Conservation (phyloP, 257 asterid genomes). For the Ocimum tenuiflorum region DNA sequence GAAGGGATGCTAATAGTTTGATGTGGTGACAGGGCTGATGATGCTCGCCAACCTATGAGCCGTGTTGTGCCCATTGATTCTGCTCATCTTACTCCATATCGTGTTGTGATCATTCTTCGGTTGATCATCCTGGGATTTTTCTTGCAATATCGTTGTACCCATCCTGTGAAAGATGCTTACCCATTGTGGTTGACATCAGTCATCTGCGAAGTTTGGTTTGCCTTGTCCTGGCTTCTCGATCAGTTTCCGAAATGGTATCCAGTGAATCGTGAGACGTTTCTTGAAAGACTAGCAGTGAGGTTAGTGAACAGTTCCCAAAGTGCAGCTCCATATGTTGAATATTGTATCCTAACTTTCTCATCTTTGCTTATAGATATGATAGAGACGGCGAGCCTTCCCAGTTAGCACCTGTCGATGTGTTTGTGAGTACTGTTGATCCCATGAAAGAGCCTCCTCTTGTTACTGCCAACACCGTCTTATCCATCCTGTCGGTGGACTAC, state of each 20-base stretch:
- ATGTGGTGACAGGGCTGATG: no score
- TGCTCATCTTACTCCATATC: no score
- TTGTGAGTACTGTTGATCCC: slow-evolving; percentile 96
- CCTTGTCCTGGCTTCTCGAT: slow-evolving; percentile 90
- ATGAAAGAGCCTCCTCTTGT: slow-evolving; percentile 93
- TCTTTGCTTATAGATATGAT: slow-evolving; percentile 51
- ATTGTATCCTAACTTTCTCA: no score
- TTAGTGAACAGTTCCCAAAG: neutral
- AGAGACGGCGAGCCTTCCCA: slow-evolving; percentile 91
- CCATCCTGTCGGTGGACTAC: slow-evolving; percentile 90
- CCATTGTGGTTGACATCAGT: slow-evolving; percentile 89
- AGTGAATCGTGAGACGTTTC: slow-evolving; percentile 76
- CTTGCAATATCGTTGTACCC: slow-evolving; percentile 9
- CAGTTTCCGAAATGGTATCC: slow-evolving; percentile 95
- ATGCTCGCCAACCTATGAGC: slow-evolving; percentile 23
- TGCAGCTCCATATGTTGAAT: no score
- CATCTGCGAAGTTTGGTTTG: slow-evolving; percentile 94
- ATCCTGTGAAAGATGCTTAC: slow-evolving; percentile 86
- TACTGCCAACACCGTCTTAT: slow-evolving; percentile 91
- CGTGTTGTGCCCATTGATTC: no score
- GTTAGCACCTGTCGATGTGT: slow-evolving; percentile 70
- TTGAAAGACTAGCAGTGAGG: slow-evolving; percentile 84
- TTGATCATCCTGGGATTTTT: slow-evolving; percentile 2
- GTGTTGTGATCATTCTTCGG: slow-evolving; percentile 36
- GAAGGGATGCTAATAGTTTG: no score